Evolutionary conservation across 2,329 filamentous ascomycete genomes (phyloP), one percentile per base, ranked within the genome.

Genomic region (Arachnomyces sp.): DNA sequence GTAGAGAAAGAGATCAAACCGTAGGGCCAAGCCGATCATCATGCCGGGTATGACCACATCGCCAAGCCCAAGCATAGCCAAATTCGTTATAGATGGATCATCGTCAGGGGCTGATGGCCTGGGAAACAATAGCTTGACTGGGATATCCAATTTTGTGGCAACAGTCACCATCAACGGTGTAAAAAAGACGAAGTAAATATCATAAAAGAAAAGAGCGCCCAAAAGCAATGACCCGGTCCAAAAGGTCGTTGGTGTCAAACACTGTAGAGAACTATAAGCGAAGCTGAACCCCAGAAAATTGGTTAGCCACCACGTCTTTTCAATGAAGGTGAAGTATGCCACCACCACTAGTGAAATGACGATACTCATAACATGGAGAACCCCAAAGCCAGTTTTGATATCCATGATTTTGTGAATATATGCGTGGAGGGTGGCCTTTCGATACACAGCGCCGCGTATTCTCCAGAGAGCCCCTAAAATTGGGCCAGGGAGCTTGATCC

Each of bases 31-130:
- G 1, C 78, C 86, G 46, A 96, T 83, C 65, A 95, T 82, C 55
- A 96, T 87, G 7, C 90, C 92, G 0, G 90, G 90, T 3, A 98
- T 72, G 1, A 95, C 85, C 43, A 98, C 85, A 56, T 98, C 90
- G n/a, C 90, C 90, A 0, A 96, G 73, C 0, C 90, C 90, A 6
- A 98, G 79, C 75, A 96, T 94, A 39, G 86, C 75, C 50, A 74
- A 55, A 44, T 52, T 51, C 30, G 61, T 53, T 3, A 58, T 57
- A 36, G 57, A 57, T 6, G 66, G 56, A 9, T 66, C 65, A n/a
- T 67, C 62, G 5, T 61, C 60, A n/a, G 69, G 60, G 28, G 63
- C 57, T 3, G 69, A 60, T 5, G 82, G 80, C n/a, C 75, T 74
- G 2, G 84, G 81, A 47, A 95, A 93, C 4, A 92, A 74, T 6